Percentiles rank a stretch among this genome's conserved stretches.
Conservation (phyloP, 1,139 yeast genomes). For the Candida gigantensis region DNA sequence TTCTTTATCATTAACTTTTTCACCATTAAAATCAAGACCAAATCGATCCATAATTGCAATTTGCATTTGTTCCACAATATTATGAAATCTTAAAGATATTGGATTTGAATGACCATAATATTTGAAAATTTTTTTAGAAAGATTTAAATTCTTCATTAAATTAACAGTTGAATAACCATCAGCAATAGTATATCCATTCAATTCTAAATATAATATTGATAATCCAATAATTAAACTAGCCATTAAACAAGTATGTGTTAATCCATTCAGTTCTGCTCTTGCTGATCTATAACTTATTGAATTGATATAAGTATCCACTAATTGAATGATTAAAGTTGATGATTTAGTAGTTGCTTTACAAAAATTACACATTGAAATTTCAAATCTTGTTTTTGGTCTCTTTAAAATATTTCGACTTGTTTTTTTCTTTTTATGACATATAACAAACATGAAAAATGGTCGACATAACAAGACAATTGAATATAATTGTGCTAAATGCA, state of each 20-base stretch:
- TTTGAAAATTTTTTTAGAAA: constrained; percentile 14
- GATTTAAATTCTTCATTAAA: constrained; percentile 15
- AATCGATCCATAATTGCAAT: constrained; percentile 13
- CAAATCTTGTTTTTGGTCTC: constrained; percentile 13
- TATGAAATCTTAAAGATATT: constrained; percentile 14
- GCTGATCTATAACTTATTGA: constrained; percentile 12
- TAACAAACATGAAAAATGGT: constrained; percentile 41
- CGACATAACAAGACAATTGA: constrained; percentile 41
- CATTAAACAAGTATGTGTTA: constrained; percentile 16
- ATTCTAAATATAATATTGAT: constrained; percentile 15
- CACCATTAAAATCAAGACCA: constrained; percentile 12
- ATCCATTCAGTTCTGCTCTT: constrained; percentile 17
- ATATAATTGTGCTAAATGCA: constrained; percentile 41
- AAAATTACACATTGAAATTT: constrained; percentile 17
- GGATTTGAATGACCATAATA: constrained; percentile 14
- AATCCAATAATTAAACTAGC: constrained; percentile 17
- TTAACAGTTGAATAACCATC: constrained; percentile 13
- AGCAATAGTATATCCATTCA: constrained; percentile 9
- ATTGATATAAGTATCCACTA: constrained; percentile 16
- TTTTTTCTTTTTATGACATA: constrained; percentile 9
- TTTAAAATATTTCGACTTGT: constrained; percentile 5
- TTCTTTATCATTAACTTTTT: constrained; percentile 4
- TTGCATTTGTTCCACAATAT: constrained; percentile 15
- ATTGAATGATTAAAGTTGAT: constrained; percentile 18
- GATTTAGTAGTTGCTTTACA: constrained; percentile 19